Conservation (phyloP, 495 filamentous ascomycete genomes). For the Penicillium longicatenatum region DNA sequence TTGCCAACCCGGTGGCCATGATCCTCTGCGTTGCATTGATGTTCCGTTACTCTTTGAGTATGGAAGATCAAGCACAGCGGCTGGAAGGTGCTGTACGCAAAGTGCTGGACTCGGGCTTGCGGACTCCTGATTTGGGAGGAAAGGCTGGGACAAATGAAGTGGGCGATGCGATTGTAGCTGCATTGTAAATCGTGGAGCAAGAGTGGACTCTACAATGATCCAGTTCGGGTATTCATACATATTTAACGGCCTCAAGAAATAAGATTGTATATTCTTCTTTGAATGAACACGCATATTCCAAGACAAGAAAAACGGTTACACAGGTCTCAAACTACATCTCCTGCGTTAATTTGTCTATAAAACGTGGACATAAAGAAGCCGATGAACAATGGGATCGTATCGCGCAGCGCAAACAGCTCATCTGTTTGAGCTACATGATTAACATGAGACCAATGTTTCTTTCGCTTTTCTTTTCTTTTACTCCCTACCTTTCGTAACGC, state of each 20-base stretch:
- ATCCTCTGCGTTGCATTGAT: slow-evolving; percentile 90
- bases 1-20: slow-evolving; percentile 71
- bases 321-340: too few species aligned
- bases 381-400: background rate
- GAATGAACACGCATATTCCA: too few species aligned
- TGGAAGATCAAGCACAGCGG: slow-evolving; percentile 68
- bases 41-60: slow-evolving; percentile 83
- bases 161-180: slow-evolving; percentile 76
- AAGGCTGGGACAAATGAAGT: slow-evolving; percentile 70
- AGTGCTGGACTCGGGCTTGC: slow-evolving; percentile 72
- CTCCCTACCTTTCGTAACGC: background rate
- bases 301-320: too few species aligned
- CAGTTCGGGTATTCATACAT: background rate
- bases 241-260: background rate
- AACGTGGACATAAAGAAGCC: background rate
- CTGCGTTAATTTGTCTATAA: too few species aligned
- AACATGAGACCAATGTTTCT: background rate
- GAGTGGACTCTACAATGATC: too few species aligned
- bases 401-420: background rate
- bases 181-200: slow-evolving; percentile 48
- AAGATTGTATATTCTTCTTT: too few species aligned
- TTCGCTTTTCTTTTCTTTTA: background rate
- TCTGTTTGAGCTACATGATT: background rate
- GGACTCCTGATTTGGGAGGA: slow-evolving; percentile 81
- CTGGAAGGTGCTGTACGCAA: slow-evolving; percentile 80